Percentiles rank a stretch among this genome's conserved stretches.
Conservation (phyloP, 805 yeast species). For the Debaryomyces castellii region DNA sequence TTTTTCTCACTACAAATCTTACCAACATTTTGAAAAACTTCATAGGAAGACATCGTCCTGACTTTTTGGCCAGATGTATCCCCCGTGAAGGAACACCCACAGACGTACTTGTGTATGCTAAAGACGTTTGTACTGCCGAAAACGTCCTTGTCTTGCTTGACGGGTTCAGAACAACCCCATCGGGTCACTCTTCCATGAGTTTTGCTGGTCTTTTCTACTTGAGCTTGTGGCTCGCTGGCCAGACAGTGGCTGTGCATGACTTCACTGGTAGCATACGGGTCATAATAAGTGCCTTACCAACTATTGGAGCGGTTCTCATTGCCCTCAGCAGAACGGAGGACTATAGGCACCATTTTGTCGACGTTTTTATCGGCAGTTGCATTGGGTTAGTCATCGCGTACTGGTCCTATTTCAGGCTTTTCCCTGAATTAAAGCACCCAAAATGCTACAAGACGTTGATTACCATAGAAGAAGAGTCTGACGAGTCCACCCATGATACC, state of each 20-base stretch:
- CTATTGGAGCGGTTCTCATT: conserved; percentile 67
- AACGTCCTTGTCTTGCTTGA: conserved; percentile 49
- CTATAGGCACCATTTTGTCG: conserved; percentile 90
- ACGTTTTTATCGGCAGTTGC: conserved; percentile 69
- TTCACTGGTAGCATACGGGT: conserved; percentile 65
- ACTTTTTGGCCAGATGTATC: conserved; percentile 79
- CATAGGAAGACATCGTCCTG: conserved; percentile 92
- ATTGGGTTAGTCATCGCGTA: conserved; percentile 64
- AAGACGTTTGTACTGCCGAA: conserved; percentile 63
- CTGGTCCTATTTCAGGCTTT: conserved; percentile 55
- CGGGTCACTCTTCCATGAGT: conserved; percentile 75
- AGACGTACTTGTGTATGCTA: conserved; percentile 55
- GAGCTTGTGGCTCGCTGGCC: conserved; percentile 69
- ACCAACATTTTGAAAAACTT: conserved; percentile 78
- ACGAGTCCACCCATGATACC: not conserved
- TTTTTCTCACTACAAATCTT: conserved; percentile 57
- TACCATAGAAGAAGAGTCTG: conserved; percentile 14
- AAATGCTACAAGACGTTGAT: conserved; percentile 42
- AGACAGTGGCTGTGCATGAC: conserved; percentile 46
- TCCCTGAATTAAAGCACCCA: conserved; percentile 38
- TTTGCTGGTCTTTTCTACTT: conserved; percentile 67
- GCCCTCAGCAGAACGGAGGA: conserved; percentile 89
- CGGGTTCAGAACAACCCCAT: conserved; percentile 81
- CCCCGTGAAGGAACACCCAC: conserved; percentile 61
- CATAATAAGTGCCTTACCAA: conserved; percentile 52